Evolutionary conservation across 2,329 filamentous ascomycete species (phyloP), one percentile per base, ranked within the genome.

Genomic region (Stylonectria norvegica): DNA sequence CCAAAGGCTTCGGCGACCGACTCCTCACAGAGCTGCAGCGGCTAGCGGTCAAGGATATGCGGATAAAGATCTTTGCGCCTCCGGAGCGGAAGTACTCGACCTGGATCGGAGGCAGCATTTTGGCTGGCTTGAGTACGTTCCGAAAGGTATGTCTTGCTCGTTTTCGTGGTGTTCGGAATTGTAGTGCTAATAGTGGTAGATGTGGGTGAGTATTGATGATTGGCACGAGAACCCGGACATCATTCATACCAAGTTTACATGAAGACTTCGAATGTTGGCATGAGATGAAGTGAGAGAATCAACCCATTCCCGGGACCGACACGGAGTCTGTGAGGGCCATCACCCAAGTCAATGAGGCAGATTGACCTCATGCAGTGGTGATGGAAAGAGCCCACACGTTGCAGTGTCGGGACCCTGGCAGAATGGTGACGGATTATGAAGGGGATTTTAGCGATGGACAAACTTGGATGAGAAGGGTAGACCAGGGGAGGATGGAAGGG

Each of bases 191-290:
- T 32, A 27, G 11, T 25, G 39, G 37, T 63, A 95, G 91, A 98
- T 98, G 93, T 97, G 93, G 89, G 93, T 98, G 60, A 95, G 89
- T 69, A 91, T 95, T 63, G 93, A 97, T 62, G 93, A 98, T 73
- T 98, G 93, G 93, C 93, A 98, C 65, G 93, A 98, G 76, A 95
- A 98, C 63, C 93, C 93, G 14, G 91, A 98, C 62, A 93, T 98
- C 58, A 97, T 98, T 62, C 91, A 97, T 69, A 93, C 89, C 61
- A 97, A 95, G 69, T 95, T 97, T 67, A 90, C 89, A 59, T 96
- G 76, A 68, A 32, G 41, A 39, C 30, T n/a, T n/a, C n/a, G n/a
- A n/a, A n/a, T n/a, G n/a, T n/a, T n/a, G n/a, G n/a, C n/a, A n/a
- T n/a, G n/a, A n/a, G n/a, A n/a, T n/a, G n/a, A n/a, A n/a, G n/a